Base-by-base conservation (phyloP, 805 yeast species). In the Candida sphagnicola region DNA sequence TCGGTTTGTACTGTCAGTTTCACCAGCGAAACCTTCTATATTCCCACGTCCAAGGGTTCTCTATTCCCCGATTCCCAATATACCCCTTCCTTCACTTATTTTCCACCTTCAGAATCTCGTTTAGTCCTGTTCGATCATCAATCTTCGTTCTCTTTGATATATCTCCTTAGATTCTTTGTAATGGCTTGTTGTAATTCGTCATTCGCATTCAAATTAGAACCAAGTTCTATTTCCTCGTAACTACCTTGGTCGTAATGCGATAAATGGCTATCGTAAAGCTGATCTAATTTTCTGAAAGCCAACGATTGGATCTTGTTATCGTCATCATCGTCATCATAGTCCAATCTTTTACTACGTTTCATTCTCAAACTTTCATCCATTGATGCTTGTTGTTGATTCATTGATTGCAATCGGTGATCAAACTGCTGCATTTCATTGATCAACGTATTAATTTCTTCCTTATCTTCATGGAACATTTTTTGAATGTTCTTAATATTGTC, bases 391-490 rank as follows among this genome's bases (percentile, higher is more conserved):
- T 26, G 29, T 8, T 8, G 13, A 13, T 26, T 13, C 12, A 33
- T 18, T 15, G 15, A n/a, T 14, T 33, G 35, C 13, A 33, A 23
- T 18, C 18, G 35, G 12, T 23, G 39, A 12, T 48, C 47, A 43
- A 51, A 66, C 1, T 54, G 56, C 23, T 51, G 50, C 42, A 67
- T 71, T 35, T 65, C 68, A 5, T 55, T 58, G 14, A 67, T 32
- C 5, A 67, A 46, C 18, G 44, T 45, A 24, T 48, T 41, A 8
- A 68, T 63, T 39, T 67, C 74, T 33, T 63, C 67, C 36, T 65
- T 63, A 41, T 68, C 73, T 43, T 67, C 73, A 34, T 64, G 66
- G 34, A 62, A 62, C 4, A 67, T 57, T 44, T 61, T 66, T 36
- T 62, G 67, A 1, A 65, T 57, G 40, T 56, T 67, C 41, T 60